A percentile compares a stretch with the other conserved stretches of the same genome.
phyloP scores from a whole-genome alignment of 495 filamentous ascomycete genomes.

The Rostrohypoxylon terebratum region DNA sequence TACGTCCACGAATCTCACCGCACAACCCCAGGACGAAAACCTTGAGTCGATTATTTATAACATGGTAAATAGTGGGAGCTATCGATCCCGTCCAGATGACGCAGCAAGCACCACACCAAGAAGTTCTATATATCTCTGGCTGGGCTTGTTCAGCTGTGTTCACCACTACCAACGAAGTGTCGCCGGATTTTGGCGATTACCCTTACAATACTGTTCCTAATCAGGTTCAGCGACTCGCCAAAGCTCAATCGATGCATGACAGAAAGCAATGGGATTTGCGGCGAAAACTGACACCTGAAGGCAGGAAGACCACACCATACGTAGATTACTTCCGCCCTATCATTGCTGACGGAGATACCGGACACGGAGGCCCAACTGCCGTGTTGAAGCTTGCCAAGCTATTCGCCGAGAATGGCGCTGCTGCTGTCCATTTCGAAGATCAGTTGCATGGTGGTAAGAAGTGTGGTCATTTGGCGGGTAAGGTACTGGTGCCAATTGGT shows the following conservation, averaged over 20 bases:
- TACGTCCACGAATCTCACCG: conserved; percentile 53
- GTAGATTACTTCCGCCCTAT: conserved; percentile 94
- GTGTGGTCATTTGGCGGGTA: conserved; percentile 96
- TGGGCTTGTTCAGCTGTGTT: conserved; percentile 96
- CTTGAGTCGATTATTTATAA: not conserved
- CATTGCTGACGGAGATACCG: conserved; percentile 97
- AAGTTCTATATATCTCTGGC: conserved; percentile 93
- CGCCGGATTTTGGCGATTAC: conserved; percentile 96
- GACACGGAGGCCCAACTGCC: conserved; percentile 88
- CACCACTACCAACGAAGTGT: conserved; percentile 95
- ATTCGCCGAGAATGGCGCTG: conserved; percentile 98
- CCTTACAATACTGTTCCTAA: conserved; percentile 99
- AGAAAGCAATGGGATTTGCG: conserved; percentile 92
- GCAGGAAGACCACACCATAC: conserved; percentile 81
- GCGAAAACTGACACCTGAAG: conserved; percentile 76
- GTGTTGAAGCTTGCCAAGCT: conserved; percentile 97
- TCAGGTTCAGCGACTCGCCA: conserved; percentile 94
- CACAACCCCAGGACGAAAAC: not conserved
- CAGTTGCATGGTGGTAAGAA: conserved; percentile 98
- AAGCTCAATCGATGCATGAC: conserved; percentile 96
- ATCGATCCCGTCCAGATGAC: conserved; percentile 99
- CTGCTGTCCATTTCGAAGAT: conserved; percentile 97
- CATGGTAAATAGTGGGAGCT: conserved; percentile 78
- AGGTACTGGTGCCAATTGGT: conserved; percentile 91
- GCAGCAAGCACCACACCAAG: conserved; percentile 95